Percentiles rank a stretch among this genome's conserved stretches.
Evolutionary conservation across 1,284 basidiomycete species (phyloP).

Genomic region (Agroathelia rolfsii): DNA sequence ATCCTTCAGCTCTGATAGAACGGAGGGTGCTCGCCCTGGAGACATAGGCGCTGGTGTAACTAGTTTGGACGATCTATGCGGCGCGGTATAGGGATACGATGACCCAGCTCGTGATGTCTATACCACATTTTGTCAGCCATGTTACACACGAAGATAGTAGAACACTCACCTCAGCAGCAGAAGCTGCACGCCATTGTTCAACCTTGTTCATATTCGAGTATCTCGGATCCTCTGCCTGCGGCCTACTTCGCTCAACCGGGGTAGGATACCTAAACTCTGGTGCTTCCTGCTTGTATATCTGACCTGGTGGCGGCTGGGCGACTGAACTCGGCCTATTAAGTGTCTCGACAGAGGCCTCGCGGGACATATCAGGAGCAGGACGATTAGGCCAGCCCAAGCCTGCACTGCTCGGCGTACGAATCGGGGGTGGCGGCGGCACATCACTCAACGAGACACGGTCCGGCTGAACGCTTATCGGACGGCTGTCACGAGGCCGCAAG

Average conservation of each 20-base stretch:
- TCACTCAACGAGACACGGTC: no score
- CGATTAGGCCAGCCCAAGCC: constrained; percentile 15
- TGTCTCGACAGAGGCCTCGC: constrained; percentile 8
- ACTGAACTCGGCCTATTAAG: neutral
- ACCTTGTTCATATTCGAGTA: constrained; percentile 26
- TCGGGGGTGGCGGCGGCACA: constrained; percentile 13
- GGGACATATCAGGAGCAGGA: no score
- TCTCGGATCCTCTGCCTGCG: constrained; percentile 22
- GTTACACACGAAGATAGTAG: neutral
- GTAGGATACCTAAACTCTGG: constrained; percentile 15
- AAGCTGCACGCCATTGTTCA: constrained; percentile 27
- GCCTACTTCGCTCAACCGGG: constrained; percentile 12
- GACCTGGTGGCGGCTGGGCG: constrained; percentile 4
- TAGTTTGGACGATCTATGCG: no score
- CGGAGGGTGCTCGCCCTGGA: no score
- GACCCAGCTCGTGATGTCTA: no score
- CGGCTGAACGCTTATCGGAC: constrained; percentile 15
- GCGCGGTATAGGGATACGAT: no score
- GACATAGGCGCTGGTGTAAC: no score
- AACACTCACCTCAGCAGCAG: constrained; percentile 18
- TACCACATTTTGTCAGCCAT: no score
- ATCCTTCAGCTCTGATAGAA: no score
- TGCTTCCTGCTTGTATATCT: constrained; percentile 13
- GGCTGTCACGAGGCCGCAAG: constrained; percentile 19
- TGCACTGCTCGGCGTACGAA: constrained; percentile 3